Percentiles rank a stretch among this genome's conserved stretches.
Conservation (phyloP, 2,329 filamentous ascomycete species). For the Ophiostoma angusticollis region DNA sequence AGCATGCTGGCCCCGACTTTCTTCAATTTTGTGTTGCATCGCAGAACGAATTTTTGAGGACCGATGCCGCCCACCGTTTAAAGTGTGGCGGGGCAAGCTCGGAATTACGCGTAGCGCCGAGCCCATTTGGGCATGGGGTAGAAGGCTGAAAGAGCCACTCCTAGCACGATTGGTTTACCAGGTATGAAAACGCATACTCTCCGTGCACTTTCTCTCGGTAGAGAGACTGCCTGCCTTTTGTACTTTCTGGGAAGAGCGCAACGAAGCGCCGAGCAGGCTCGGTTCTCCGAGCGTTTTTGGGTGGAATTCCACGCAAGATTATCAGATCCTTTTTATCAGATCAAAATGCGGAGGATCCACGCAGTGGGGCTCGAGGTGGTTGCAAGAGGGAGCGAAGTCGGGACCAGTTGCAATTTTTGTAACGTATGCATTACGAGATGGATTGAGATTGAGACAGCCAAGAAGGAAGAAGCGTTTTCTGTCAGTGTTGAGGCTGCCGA, state of each 20-base stretch:
- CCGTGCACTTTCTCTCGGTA: no score
- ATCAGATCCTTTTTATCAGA: constrained; percentile 11
- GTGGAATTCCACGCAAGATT: constrained; percentile 1
- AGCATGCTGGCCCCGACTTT: no score
- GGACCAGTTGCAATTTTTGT: neutral
- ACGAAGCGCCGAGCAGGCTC: neutral
- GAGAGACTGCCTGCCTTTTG: neutral
- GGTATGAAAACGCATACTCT: no score
- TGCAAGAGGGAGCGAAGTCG: no score
- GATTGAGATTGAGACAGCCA: no score
- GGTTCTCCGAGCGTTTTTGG: neutral
- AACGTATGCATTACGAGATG: no score
- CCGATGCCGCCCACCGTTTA: neutral
- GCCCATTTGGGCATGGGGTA: no score
- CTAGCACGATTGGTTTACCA: no score
- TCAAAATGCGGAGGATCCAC: neutral
- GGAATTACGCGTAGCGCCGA: neutral
- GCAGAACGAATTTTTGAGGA: neutral
- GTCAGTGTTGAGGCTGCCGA: no score
- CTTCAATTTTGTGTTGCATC: no score
- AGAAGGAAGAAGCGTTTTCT: no score
- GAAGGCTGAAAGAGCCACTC: no score
- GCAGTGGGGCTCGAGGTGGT: neutral
- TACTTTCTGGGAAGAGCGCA: neutral
- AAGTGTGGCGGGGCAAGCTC: neutral